Base-by-base conservation (phyloP, 345 rosid genomes). In the Arabis hirsuta region DNA sequence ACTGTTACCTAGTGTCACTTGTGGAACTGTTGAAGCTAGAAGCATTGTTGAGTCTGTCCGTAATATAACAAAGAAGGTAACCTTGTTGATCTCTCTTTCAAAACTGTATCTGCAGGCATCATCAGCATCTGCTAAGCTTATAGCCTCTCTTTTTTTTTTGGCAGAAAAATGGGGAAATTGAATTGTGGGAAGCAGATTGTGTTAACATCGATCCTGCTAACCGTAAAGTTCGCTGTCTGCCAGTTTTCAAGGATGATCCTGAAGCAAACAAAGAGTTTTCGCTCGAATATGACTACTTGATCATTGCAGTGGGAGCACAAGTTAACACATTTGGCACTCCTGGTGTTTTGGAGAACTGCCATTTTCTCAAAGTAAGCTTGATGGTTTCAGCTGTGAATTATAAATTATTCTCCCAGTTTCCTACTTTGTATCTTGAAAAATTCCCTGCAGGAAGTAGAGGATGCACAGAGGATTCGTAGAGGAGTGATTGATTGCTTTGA, bases 21-120 rank as follows among this genome's bases (percentile, higher is more conserved):
- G 99, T 62, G 99, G 99, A 19, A 92, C 98, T 3, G 92, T 95
- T 32, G 98, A 95, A 82, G 97, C 99, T 47, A 83, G 99, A 32
- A 95, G 99, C 82, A 90, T 90, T 39, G 96, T 82, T 0, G 99
- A 95, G 78, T 96, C 98, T 4, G 88, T 95, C 36, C 82, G 98
- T 5, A 95, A 95, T 32, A 91, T 95, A 20, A 82, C 90, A 48
- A 86, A 85, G 76, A 95, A 88, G 99, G 99, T 95, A 36, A 7
- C 39, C 39, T 36, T 36, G 39, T 36, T 36, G 39, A 36, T 36
- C 41, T 47, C 38, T 45, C n/a, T 27, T 45, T 44, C 31, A n/a
- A 46, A 36, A 19, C 20, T 56, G 1, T 55, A 20, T 22, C 3
- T 20, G 55, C 6, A 61, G 10, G 39, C 45, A 10, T 4, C 65